Evolutionary conservation across 306 rosid genomes (phyloP), one percentile per base, ranked within the genome.

Genomic region (Citrullus amarus): DNA sequence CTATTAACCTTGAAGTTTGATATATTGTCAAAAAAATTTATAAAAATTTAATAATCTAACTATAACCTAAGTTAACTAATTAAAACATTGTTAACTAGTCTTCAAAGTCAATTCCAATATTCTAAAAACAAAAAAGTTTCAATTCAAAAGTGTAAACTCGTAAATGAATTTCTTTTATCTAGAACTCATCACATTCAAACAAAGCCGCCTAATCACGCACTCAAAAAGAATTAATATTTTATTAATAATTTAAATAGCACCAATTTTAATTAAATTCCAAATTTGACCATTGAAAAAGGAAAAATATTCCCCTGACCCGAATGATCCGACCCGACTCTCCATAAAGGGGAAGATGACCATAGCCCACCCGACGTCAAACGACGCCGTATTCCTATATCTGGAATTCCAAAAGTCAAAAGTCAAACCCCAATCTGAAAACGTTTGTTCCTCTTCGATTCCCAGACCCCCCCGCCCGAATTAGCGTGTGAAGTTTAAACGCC

Each of bases 401-500:
- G 16, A 68, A 75, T 1, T 30, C 8, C 4, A 15, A 39, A 43
- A 30, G 75, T 79, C 76, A 44, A 57, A 28, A 44, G 85, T 86
- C 84, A 83, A 81, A 81, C 16, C 55, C 43, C 14, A 38, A 44
- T 79, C 60, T 77, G 85, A 82, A 76, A 80, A 71, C 81, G 79
- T 20, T 59, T 12, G 17, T 58, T 22, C 22, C 17, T 51, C 17
- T n/a, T 55, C 10, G 25, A 6, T 63, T 70, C 32, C 78, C 44
- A 8, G 1, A 51, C 36, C 46, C 13, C 73, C 56, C 8, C 28
- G 28, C 70, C 32, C 3, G 50, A 54, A 32, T 7, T 58, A 50
- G 68, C 83, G 80, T 77, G 85, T 79, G 83, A 20, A 61, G 43
- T 34, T 67, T 30, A 80, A 80, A 59, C 73, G 86, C 82, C 85